Evolutionary conservation across 306 rosid genomes (phyloP), one percentile per base, ranked within the genome.

Genomic region (Prunus campanulata): DNA sequence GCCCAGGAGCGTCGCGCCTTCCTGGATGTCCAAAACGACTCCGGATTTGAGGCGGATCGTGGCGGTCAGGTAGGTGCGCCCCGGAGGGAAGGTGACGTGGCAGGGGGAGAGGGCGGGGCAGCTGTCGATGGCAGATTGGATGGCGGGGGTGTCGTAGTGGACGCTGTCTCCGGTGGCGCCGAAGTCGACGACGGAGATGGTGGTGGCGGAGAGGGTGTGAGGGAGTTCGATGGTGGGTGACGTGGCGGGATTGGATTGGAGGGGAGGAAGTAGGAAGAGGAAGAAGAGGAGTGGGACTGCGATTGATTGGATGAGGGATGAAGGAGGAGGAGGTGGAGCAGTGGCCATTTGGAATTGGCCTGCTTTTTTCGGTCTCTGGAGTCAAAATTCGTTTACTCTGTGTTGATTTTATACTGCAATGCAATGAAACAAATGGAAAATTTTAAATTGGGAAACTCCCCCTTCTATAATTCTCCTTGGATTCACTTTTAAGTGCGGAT

Each of bases 111-210:
- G 14, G 35, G 80, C 0, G 3, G 84, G 69, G 27, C 98, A 94
- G 61, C 85, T 76, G 89, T 95, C 68, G 74, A 95, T 90, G 70
- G 98, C 91, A 7, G 96, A 86, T 44, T 95, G 97, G 79, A 95
- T 95, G 39, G 97, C 86, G 6, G 7, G 16, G 12, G 97, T 90
- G 87, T 95, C 97, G 86, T 95, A 92, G 75, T 66, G 79, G 82
- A 69, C 2, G 71, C 96, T 97, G 35, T 95, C 89, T 72, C 92
- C 98, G 75, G 67, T 25, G 78, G 98, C 97, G 49, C 96, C 96
- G 83, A 81, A 92, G 47, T 90, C 91, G 78, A 82, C 3, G 79
- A 94, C 96, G 75, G 90, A 87, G 48, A 88, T 24, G 0, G 81
- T 70, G 52, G 75, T 72, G 84, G 83, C 12, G 39, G 56, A 39